Percentiles rank a stretch among this genome's conserved stretches.
phyloP scores from a whole-genome alignment of 176 grass and related monocot genomes.

The Poa pratensis region DNA sequence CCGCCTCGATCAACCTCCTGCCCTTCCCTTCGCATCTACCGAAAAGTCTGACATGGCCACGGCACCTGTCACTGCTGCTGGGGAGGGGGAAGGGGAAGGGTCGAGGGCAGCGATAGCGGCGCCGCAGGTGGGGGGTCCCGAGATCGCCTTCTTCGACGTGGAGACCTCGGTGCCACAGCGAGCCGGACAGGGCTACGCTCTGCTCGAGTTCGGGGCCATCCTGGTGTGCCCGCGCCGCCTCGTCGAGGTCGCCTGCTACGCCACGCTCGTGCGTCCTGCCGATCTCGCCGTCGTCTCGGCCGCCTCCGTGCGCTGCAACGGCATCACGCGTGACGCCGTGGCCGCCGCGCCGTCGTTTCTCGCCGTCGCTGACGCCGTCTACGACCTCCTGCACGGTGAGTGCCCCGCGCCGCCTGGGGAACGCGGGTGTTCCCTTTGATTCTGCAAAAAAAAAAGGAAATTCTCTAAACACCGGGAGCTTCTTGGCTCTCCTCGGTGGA shows the following conservation, averaged over 20 bases:
- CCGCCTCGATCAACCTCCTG: background rate
- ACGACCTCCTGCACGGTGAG: conserved; percentile 80
- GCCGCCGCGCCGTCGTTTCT: conserved; percentile 61
- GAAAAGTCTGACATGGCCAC: conserved; percentile 29
- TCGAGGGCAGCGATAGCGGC: background rate
- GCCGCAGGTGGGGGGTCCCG: conserved; percentile 35
- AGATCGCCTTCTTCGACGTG: conserved; percentile 96
- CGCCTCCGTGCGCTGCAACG: conserved; percentile 78
- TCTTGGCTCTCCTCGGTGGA: background rate
- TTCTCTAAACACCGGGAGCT: background rate
- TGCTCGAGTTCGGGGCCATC: conserved; percentile 93
- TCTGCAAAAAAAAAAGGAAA: background rate
- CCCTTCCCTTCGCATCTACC: background rate
- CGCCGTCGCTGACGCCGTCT: conserved; percentile 73
- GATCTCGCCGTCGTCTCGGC: conserved; percentile 63
- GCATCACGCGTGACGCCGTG: conserved; percentile 80
- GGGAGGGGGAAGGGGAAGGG: background rate
- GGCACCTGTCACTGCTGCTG: background rate
- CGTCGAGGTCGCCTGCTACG: conserved; percentile 76
- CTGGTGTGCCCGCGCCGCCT: conserved; percentile 76
- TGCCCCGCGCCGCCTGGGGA: too few species aligned
- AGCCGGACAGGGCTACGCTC: conserved; percentile 50
- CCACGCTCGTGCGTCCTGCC: conserved; percentile 81
- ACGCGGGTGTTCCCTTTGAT: too few species aligned
- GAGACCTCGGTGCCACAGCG: conserved; percentile 81